Percentiles rank a stretch among this genome's conserved stretches.
phyloP scores from a whole-genome alignment of 768 basidiomycete genomes.

The Tubosaeta sp. region DNA sequence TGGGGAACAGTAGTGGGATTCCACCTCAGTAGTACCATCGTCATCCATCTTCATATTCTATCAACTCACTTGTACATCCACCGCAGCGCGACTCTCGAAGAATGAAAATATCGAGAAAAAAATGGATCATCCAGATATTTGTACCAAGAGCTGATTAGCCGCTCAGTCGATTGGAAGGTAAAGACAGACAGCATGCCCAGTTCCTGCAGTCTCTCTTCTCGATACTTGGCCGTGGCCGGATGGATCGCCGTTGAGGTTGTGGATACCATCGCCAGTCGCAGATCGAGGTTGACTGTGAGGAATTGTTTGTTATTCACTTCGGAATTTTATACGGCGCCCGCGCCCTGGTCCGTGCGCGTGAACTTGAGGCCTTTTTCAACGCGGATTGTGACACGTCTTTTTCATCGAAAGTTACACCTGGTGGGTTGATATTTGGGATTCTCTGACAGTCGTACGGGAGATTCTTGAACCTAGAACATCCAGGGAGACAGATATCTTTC shows the following conservation, averaged over 20 bases:
- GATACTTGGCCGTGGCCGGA: constrained; percentile 24
- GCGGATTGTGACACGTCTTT: neutral
- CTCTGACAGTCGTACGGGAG: constrained; percentile 34
- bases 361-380: constrained; percentile 13
- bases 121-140: constrained; percentile 4
- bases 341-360: constrained; percentile 52
- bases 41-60: neutral
- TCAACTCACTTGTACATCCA: constrained; percentile 1
- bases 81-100: neutral
- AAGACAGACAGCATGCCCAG: constrained; percentile 72
- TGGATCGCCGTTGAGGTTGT: constrained; percentile 23
- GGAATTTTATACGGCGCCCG: constrained; percentile 22
- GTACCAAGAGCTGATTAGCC: constrained; percentile 74
- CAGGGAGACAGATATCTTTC: constrained; percentile 58
- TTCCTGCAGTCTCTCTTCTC: constrained; percentile 51
- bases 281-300: constrained; percentile 42
- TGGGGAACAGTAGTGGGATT: neutral
- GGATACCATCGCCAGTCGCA: constrained; percentile 30
- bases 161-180: constrained; percentile 40
- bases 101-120: neutral
- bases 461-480: constrained; percentile 51
- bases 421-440: constrained; percentile 69
- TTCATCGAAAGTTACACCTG: constrained; percentile 71
- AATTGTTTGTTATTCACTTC: constrained; percentile 15
- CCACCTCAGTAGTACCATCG: neutral